Evolutionary conservation across 2,329 filamentous ascomycete genomes (phyloP).

Genomic region (Volutella citrinella): DNA sequence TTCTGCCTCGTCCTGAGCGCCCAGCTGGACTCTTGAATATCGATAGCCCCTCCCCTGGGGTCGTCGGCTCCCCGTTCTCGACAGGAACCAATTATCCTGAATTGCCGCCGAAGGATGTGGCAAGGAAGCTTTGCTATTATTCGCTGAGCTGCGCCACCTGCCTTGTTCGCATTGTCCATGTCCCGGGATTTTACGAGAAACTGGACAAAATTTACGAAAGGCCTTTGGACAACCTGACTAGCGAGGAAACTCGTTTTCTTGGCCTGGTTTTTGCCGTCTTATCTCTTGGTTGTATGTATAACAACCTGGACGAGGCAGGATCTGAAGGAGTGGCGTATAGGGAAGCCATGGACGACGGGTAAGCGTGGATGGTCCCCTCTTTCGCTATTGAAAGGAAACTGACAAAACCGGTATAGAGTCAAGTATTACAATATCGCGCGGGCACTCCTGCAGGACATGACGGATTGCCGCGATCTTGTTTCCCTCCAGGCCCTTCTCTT

Average conservation of each 20-base stretch:
- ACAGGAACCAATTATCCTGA: constrained; percentile 56
- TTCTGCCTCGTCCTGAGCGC: constrained; percentile 51
- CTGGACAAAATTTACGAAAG: constrained; percentile 76
- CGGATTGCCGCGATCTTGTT: constrained; percentile 69
- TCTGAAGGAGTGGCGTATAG: constrained; percentile 47
- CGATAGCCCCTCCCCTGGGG: constrained; percentile 65
- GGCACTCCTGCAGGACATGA: constrained; percentile 61
- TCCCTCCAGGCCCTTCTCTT: constrained; percentile 75
- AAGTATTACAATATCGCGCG: constrained; percentile 72
- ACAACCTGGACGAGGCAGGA: constrained; percentile 52
- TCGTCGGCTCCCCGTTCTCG: constrained; percentile 60
- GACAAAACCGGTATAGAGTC: constrained; percentile 47
- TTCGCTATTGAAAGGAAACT: constrained; percentile 10
- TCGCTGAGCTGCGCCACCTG: constrained; percentile 56
- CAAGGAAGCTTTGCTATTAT: constrained; percentile 52
- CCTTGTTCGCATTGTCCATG: constrained; percentile 69
- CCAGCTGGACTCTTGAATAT: constrained; percentile 53
- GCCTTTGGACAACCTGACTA: constrained; percentile 58
- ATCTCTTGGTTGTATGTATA: constrained; percentile 71
- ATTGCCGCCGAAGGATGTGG: constrained; percentile 63
- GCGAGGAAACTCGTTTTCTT: constrained; percentile 66
- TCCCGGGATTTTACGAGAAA: constrained; percentile 75
- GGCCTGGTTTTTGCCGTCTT: constrained; percentile 68
- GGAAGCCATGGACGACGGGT: constrained; percentile 56
- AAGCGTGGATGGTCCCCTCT: constrained; percentile 19